Conservation (phyloP, 148 eudicot genomes). For the Chenopodium quinoa region DNA sequence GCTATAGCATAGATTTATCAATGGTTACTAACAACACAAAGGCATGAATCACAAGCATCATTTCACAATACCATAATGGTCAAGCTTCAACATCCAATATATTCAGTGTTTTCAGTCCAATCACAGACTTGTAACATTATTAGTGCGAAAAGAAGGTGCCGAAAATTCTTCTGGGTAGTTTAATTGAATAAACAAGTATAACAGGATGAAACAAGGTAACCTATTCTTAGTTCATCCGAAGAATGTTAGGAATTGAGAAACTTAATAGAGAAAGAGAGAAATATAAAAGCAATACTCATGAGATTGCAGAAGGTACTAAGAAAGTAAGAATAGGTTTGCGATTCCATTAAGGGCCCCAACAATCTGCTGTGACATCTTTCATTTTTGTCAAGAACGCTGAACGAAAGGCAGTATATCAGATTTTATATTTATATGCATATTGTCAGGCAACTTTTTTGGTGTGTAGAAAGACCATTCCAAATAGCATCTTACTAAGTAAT, state of each 20-base stretch:
- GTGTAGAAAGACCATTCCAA: not conserved
- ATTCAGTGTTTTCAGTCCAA: not conserved
- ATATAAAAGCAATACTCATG: not conserved
- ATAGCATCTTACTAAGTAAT: not conserved
- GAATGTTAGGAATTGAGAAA: not conserved
- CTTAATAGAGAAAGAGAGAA: not conserved
- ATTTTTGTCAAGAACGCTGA: not conserved
- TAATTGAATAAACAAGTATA: not conserved
- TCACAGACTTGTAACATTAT: not conserved
- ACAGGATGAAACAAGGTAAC: not conserved
- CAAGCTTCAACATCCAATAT: not conserved
- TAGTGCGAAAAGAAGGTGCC: not conserved
- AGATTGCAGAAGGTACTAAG: not conserved
- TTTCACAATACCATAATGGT: not conserved
- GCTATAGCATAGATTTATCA: conserved; percentile 46
- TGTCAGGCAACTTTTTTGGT: not conserved
- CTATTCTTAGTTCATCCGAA: conserved; percentile 1
- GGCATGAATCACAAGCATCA: not conserved
- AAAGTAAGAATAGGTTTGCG: not conserved
- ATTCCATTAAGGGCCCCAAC: not conserved
- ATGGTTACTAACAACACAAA: conserved; percentile 12
- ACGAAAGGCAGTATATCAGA: not conserved
- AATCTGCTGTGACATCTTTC: not conserved
- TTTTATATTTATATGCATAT: not conserved
- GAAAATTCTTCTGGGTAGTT: not conserved